A percentile compares a stretch with the other conserved stretches of the same genome.
These are phyloP conservation scores for Podila epigama DNA, from an alignment of 192 early-diverging fungal genomes.

Conservation along the genomic window DNA sequence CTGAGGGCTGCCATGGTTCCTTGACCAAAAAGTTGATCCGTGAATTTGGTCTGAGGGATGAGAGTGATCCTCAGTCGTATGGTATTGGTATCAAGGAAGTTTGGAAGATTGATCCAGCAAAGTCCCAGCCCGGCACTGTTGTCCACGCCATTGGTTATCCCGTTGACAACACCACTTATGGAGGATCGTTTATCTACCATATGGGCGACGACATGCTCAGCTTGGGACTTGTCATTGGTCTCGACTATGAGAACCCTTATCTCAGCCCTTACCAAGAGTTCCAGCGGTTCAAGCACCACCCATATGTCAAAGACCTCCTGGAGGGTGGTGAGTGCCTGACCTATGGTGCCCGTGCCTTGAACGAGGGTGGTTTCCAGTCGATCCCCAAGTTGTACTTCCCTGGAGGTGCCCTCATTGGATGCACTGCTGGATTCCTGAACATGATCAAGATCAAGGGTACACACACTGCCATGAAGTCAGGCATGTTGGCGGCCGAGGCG, in stretches of 20 bases:
- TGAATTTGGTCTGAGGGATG: constrained; percentile 90
- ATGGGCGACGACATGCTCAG: constrained; percentile 89
- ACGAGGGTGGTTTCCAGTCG: constrained; percentile 96
- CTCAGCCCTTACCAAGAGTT: constrained; percentile 97
- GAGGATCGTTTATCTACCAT: constrained; percentile 96
- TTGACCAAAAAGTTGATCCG: constrained; percentile 89
- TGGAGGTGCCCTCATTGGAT: constrained; percentile 95
- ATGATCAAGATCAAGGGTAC: constrained; percentile 99
- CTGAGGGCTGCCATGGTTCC: constrained; percentile 97
- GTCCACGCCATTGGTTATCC: constrained; percentile 94
- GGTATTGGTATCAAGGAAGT: constrained; percentile 98
- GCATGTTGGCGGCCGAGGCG: constrained; percentile 95
- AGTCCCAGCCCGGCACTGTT: constrained; percentile 84
- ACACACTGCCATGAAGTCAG: constrained; percentile 99
- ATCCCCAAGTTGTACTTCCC: constrained; percentile 95
- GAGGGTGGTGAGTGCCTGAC: constrained; percentile 90
- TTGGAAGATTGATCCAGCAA: constrained; percentile 91
- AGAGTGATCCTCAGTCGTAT: constrained; percentile 90
- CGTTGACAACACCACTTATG: constrained; percentile 89
- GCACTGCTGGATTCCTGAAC: constrained; percentile 96
- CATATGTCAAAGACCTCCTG: constrained; percentile 79
- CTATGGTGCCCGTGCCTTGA: constrained; percentile 96
- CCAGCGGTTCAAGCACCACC: constrained; percentile 96
- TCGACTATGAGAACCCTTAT: constrained; percentile 97
- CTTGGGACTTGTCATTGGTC: constrained; percentile 88